Percentiles rank a stretch among this genome's conserved stretches.
Evolutionary conservation across 768 basidiomycete species (phyloP).

Genomic region (Punctularia strigosozonata): DNA sequence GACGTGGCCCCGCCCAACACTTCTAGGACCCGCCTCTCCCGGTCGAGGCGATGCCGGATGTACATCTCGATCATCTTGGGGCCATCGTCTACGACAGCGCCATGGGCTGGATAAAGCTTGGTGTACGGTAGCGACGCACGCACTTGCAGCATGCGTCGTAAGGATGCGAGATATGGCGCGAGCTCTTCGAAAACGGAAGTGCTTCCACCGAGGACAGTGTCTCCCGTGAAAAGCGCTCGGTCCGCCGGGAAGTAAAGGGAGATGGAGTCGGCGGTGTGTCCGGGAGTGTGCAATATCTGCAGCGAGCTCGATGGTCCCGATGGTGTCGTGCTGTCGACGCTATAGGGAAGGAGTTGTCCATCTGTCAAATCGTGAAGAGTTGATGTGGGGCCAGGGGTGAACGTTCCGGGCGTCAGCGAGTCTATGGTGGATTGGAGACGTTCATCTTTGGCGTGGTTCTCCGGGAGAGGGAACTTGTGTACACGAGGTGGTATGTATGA

Average conservation of each 20-base stretch:
- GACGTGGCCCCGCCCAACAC: slow-evolving; percentile 23
- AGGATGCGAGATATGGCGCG: slow-evolving; percentile 49
- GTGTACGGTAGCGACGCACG: slow-evolving; percentile 27
- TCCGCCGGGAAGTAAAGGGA: slow-evolving; percentile 61
- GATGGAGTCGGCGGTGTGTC: slow-evolving; percentile 84
- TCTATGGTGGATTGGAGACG: slow-evolving; percentile 28
- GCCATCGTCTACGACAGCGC: slow-evolving; percentile 62
- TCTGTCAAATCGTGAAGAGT: slow-evolving; percentile 50
- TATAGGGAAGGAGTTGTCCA: slow-evolving; percentile 36
- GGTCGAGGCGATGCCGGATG: slow-evolving; percentile 67
- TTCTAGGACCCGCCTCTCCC: slow-evolving; percentile 68
- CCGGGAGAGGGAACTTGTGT: slow-evolving; percentile 54
- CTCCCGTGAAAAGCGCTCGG: slow-evolving; percentile 75
- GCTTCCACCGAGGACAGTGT: slow-evolving; percentile 85
- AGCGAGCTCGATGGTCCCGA: slow-evolving; percentile 23
- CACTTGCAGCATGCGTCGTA: slow-evolving; percentile 41
- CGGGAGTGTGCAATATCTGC: slow-evolving; percentile 73
- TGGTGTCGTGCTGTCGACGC: slow-evolving; percentile 17
- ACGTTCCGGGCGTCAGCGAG: slow-evolving; percentile 31
- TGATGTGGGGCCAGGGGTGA: slow-evolving; percentile 26
- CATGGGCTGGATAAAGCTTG: slow-evolving; percentile 81
- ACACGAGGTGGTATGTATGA: slow-evolving; percentile 58
- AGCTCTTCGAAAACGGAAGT: slow-evolving; percentile 87
- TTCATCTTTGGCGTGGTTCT: slow-evolving; percentile 18
- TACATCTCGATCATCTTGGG: slow-evolving; percentile 53